These are phyloP conservation scores for Fonsecaea multimorphosa DNA, from an alignment of 2,329 filamentous ascomycete genomes.

Conservation along the genomic window DNA sequence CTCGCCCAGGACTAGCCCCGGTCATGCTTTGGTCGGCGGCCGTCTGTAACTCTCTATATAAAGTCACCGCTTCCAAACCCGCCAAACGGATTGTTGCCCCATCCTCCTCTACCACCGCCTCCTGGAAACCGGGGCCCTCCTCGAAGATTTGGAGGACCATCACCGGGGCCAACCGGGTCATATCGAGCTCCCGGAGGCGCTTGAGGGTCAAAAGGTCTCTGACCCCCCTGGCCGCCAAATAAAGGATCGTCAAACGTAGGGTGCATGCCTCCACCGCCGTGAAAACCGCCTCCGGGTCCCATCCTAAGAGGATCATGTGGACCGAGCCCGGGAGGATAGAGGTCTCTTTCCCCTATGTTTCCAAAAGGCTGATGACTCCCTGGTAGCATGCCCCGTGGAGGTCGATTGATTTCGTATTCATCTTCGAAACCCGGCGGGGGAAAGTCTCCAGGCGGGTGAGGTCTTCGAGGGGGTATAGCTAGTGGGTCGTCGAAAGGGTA, in stretches of 20 bases:
- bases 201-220: conserved; percentile 68
- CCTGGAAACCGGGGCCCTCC: conserved; percentile 54
- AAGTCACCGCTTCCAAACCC: conserved; percentile 67
- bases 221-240: conserved; percentile 67
- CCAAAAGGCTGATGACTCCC: conserved; percentile 46
- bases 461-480: conserved; percentile 63
- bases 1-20: background rate
- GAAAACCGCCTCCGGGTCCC: conserved; percentile 65
- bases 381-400: conserved; percentile 58
- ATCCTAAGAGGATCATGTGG: conserved; percentile 82
- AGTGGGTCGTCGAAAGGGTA: conserved; percentile 73
- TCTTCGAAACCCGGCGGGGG: conserved; percentile 92
- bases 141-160: conserved; percentile 58
- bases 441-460: conserved; percentile 74
- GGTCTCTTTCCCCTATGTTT: conserved; percentile 81
- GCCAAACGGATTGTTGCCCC: conserved; percentile 59
- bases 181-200: conserved; percentile 88
- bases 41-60: conserved; percentile 44
- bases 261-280: conserved; percentile 83
- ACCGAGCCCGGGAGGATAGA: conserved; percentile 85
- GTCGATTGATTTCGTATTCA: conserved; percentile 80
- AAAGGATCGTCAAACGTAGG: conserved; percentile 92
- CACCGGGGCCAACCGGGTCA: conserved; percentile 81
- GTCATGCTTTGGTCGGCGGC: background rate
- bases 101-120: conserved; percentile 52